These are phyloP conservation scores for Scorias spongiosa DNA, from an alignment of 2,329 filamentous ascomycete genomes.

Conservation along the genomic window DNA sequence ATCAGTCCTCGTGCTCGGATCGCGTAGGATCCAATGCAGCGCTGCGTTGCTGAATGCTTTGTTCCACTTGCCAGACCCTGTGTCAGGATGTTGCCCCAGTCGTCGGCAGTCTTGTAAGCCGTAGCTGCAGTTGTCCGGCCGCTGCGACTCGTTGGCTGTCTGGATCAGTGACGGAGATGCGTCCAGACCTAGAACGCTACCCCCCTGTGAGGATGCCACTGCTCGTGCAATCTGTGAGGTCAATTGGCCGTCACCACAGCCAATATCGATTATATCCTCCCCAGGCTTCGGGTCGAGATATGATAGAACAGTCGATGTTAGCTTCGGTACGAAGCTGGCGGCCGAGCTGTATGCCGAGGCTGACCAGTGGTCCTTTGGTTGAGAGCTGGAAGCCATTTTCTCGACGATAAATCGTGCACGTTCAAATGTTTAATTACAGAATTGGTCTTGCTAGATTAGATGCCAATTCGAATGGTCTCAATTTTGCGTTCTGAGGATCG, in stretches of 20 bases:
- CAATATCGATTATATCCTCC: conserved; percentile 26
- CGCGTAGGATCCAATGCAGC: conserved; percentile 35
- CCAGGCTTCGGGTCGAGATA: conserved; percentile 21
- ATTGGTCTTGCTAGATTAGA: too few relatives aligned
- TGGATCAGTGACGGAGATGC: conserved; percentile 25
- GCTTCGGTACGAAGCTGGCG: conserved; percentile 26
- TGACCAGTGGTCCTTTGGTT: conserved; percentile 18
- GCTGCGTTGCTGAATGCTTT: conserved; percentile 30
- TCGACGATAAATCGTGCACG: too few relatives aligned
- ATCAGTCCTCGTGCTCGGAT: conserved; percentile 25
- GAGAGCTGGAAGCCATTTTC: background rate
- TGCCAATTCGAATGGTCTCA: too few relatives aligned
- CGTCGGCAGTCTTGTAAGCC: conserved; percentile 18
- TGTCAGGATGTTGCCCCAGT: conserved; percentile 10
- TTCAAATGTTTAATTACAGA: too few relatives aligned
- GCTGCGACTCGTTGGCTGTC: conserved; percentile 16
- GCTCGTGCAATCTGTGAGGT: conserved; percentile 22
- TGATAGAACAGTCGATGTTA: conserved; percentile 23
- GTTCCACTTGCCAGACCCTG: conserved; percentile 16
- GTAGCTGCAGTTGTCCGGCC: conserved; percentile 13
- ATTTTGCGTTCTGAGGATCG: too few relatives aligned
- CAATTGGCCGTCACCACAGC: conserved; percentile 26
- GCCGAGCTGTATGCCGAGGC: conserved; percentile 20
- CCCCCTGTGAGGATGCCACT: conserved; percentile 5
- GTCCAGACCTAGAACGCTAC: conserved; percentile 25